Percentiles rank a stretch among this genome's conserved stretches.
phyloP scores from a whole-genome alignment of 306 rosid species.

The Nissolia schottii region DNA sequence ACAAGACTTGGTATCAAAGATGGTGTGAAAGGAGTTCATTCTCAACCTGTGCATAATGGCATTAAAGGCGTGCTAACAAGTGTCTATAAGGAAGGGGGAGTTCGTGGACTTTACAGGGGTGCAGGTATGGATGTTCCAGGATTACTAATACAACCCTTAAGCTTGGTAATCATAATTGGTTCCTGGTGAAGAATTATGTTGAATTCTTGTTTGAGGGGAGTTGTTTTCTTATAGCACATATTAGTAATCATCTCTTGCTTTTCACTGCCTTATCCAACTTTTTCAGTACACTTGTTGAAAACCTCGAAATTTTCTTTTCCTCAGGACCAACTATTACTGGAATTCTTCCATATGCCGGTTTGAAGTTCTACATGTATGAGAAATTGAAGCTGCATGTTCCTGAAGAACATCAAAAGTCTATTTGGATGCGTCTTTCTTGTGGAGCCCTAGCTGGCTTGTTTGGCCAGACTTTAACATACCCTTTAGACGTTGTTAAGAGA shows the following conservation, averaged over 20 bases:
- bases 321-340: slow-evolving; percentile 89
- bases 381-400: slow-evolving; percentile 71
- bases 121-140: slow-evolving; percentile 52
- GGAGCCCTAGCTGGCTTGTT: slow-evolving; percentile 95
- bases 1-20: slow-evolving; percentile 37
- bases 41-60: slow-evolving; percentile 53
- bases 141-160: neutral
- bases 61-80: slow-evolving; percentile 68
- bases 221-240: neutral
- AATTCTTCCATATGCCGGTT: slow-evolving; percentile 94
- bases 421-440: slow-evolving; percentile 78
- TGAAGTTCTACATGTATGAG: slow-evolving; percentile 87
- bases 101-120: slow-evolving; percentile 85
- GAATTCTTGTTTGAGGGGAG: neutral
- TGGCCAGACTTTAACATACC: slow-evolving; percentile 96
- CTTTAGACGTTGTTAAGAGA: slow-evolving; percentile 93
- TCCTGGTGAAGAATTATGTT: neutral
- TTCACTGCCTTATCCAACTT: neutral
- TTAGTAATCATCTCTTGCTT: neutral
- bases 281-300: slow-evolving; percentile 9
- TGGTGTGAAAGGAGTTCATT: slow-evolving; percentile 38
- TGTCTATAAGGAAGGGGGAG: slow-evolving; percentile 73
- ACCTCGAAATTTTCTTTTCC: slow-evolving; percentile 13
- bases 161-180: slow-evolving; percentile 1
- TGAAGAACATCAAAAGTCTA: slow-evolving; percentile 78